These are phyloP conservation scores for Paecilomyces fulvus DNA, from an alignment of 2,329 filamentous ascomycete species.

Conservation along the genomic window DNA sequence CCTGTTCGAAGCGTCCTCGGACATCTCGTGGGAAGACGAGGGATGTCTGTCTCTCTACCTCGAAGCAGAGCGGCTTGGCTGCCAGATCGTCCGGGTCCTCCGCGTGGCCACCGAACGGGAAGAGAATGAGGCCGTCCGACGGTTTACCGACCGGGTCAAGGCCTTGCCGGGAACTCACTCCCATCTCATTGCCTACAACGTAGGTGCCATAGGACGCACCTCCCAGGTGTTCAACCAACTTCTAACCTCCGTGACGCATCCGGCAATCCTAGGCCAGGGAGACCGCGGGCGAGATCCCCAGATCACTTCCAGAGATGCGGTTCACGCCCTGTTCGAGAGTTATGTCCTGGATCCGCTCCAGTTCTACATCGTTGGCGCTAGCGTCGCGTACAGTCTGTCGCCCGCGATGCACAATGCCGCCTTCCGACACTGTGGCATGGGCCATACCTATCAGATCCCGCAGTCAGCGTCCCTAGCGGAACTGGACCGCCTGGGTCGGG, in stretches of 20 bases:
- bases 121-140: slow-evolving; percentile 29
- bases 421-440: slow-evolving; percentile 30
- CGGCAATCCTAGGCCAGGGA: slow-evolving; percentile 19
- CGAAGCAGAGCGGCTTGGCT: slow-evolving; percentile 27
- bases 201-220: slow-evolving; percentile 32
- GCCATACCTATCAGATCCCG: slow-evolving; percentile 31
- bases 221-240: slow-evolving; percentile 37
- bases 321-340: slow-evolving; percentile 32
- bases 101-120: slow-evolving; percentile 25
- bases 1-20: slow-evolving; percentile 20
- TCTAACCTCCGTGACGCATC: slow-evolving; percentile 34
- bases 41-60: slow-evolving; percentile 23
- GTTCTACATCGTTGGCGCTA: slow-evolving; percentile 35
- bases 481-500: slow-evolving; percentile 28
- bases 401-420: slow-evolving; percentile 38
- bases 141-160: slow-evolving; percentile 29
- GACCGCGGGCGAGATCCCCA: slow-evolving; percentile 21
- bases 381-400: slow-evolving; percentile 34
- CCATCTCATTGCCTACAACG: slow-evolving; percentile 33
- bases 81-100: slow-evolving; percentile 33
- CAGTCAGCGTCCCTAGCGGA: slow-evolving; percentile 28
- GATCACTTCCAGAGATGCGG: slow-evolving; percentile 29
- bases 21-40: slow-evolving; percentile 27
- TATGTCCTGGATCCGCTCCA: slow-evolving; percentile 34
- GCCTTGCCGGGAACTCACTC: slow-evolving; percentile 21